Percentiles rank a stretch among this genome's conserved stretches.
Conservation (phyloP, 208 protist genomes). For the Crithidia brevicula region DNA sequence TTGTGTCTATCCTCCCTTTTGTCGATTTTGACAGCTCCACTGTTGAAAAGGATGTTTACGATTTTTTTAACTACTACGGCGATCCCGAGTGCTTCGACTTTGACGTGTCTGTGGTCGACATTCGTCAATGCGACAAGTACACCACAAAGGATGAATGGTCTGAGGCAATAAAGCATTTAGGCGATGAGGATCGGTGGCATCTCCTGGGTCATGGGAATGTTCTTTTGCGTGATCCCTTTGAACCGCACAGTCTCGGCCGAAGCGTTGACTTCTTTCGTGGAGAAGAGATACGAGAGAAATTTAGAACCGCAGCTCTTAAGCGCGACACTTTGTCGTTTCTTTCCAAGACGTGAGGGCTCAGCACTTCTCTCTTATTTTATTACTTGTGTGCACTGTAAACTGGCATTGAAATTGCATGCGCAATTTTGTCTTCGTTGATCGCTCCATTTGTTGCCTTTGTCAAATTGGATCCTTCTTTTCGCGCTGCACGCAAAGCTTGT, state of each 20-base stretch:
- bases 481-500: too few relatives aligned
- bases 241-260: conserved; percentile 72
- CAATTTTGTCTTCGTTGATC: too few relatives aligned
- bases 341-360: too few relatives aligned
- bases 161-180: conserved; percentile 29
- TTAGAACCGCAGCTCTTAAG: conserved; percentile 50
- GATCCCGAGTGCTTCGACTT: conserved; percentile 62
- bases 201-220: conserved; percentile 72
- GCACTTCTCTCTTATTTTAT: too few relatives aligned
- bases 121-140: conserved; percentile 42
- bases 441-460: too few relatives aligned
- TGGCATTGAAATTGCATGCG: too few relatives aligned
- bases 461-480: too few relatives aligned
- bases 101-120: conserved; percentile 75
- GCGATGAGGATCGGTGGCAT: conserved; percentile 58
- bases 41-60: conserved; percentile 53
- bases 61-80: conserved; percentile 71
- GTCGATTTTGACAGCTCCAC: conserved; percentile 21
- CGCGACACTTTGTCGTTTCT: conserved; percentile 36
- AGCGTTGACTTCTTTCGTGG: conserved; percentile 85
- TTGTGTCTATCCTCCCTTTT: conserved; percentile 39
- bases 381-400: too few relatives aligned
- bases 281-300: conserved; percentile 71
- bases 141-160: conserved; percentile 67
- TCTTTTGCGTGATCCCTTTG: conserved; percentile 76